These are phyloP conservation scores for Aphanomyces invadans DNA, from an alignment of 352 stramenopile species.

Conservation along the genomic window DNA sequence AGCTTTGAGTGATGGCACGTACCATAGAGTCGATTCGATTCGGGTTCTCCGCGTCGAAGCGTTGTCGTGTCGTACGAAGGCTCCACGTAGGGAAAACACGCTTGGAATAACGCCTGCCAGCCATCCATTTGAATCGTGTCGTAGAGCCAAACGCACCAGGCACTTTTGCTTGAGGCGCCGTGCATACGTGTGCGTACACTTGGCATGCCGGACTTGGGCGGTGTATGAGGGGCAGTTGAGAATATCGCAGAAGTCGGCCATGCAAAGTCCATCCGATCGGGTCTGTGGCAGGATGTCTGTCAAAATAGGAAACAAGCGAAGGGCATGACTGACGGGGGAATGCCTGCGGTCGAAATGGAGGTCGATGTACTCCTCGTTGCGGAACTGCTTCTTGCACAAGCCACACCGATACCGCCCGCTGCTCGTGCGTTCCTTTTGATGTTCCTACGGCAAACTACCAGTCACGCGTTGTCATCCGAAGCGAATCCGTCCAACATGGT, in stretches of 20 bases:
- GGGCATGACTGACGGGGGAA: neutral
- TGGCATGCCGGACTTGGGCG: constrained; percentile 8
- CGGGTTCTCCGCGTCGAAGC: constrained; percentile 12
- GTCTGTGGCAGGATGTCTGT: too few species aligned
- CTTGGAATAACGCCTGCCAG: constrained; percentile 16
- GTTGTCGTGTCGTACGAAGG: constrained; percentile 16
- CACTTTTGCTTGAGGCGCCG: constrained; percentile 15
- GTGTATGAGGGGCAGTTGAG: constrained; percentile 16
- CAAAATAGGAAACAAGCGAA: too few species aligned
- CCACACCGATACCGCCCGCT: constrained; percentile 10
- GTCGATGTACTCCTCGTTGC: constrained; percentile 15
- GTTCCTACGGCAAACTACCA: too few species aligned
- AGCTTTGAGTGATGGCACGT: too few species aligned
- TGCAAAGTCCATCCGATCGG: constrained; percentile 7
- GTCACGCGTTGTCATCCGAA: too few species aligned
- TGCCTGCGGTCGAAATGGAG: constrained; percentile 15
- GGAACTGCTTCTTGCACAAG: constrained; percentile 22
- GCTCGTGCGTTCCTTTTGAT: constrained; percentile 10
- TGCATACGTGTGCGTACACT: constrained; percentile 13
- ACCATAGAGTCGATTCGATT: constrained; percentile 11
- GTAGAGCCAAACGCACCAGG: neutral
- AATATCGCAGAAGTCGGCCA: constrained; percentile 20
- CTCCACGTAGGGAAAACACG: constrained; percentile 19
- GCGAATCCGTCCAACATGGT: constrained; percentile 17
- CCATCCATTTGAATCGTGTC: neutral